A percentile compares a stretch with the other conserved stretches of the same genome.
Conservation (phyloP, 2,329 filamentous ascomycete genomes). For the Aspergillus piperis region DNA sequence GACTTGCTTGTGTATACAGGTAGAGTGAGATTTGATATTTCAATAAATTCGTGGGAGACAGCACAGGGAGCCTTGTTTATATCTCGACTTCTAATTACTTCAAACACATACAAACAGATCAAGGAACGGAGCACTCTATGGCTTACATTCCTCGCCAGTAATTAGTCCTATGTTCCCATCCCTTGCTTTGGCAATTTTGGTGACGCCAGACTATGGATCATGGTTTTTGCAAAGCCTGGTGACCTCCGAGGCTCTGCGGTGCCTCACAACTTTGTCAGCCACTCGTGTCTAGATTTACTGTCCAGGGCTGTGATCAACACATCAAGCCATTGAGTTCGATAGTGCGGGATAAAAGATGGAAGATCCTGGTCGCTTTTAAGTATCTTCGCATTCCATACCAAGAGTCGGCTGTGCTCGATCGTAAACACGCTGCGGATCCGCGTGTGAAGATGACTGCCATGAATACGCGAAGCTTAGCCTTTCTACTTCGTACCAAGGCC, state of each 20-base stretch:
- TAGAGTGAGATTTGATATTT: background rate
- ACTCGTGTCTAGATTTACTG: background rate
- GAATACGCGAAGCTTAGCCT: background rate
- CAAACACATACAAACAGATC: background rate
- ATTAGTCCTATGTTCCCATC: background rate
- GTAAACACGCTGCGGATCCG: background rate
- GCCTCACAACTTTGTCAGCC: background rate
- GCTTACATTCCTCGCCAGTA: slow-evolving; percentile 1
- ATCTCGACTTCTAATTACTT: background rate
- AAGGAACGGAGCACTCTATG: background rate
- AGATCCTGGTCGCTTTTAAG: background rate
- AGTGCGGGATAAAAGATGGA: background rate
- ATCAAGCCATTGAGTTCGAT: background rate
- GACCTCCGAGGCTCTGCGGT: background rate
- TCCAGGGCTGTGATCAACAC: background rate
- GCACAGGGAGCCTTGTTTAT: background rate
- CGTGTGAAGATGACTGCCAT: background rate
- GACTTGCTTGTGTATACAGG: background rate
- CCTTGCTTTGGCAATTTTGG: slow-evolving; percentile 1
- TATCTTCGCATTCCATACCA: background rate
- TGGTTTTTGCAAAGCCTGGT: background rate
- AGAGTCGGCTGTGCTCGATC: background rate
- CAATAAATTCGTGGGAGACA: background rate
- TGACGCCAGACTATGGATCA: background rate
- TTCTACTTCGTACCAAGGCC: background rate